Conservation (phyloP, 148 eudicot species). For the Vaccinium vitisidaea region DNA sequence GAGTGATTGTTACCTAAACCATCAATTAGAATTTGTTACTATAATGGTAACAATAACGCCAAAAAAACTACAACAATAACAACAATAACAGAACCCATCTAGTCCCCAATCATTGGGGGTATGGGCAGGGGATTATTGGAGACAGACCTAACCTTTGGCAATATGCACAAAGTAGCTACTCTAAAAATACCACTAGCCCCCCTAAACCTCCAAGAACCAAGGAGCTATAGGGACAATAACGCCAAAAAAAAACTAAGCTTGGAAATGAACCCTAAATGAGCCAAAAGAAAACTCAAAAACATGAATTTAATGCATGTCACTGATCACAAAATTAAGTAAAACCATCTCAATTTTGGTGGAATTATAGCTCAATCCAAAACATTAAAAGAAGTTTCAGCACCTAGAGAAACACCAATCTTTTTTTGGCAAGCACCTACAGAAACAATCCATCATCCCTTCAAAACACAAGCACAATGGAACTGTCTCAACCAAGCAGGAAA, state of each 20-base stretch:
- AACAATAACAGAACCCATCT: too few relatives aligned
- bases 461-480: not conserved
- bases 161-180: too few relatives aligned
- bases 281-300: not conserved
- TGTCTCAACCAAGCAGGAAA: not conserved
- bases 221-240: too few relatives aligned
- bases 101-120: too few relatives aligned
- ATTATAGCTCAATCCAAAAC: not conserved
- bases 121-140: too few relatives aligned
- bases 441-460: not conserved
- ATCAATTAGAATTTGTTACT: constrained; percentile 6
- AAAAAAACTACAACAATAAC: not conserved
- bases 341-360: not conserved
- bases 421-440: not conserved
- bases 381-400: not conserved
- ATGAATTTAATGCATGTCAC: not conserved
- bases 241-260: too few relatives aligned
- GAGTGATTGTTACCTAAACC: constrained; percentile 55
- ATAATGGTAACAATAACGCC: not conserved
- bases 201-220: too few relatives aligned
- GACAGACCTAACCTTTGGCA: too few relatives aligned
- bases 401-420: not conserved
- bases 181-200: too few relatives aligned
- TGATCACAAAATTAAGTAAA: not conserved
- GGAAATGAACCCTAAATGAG: not conserved